Conservation (phyloP, 2,329 filamentous ascomycete species). For the Colletotrichum kahawae region DNA sequence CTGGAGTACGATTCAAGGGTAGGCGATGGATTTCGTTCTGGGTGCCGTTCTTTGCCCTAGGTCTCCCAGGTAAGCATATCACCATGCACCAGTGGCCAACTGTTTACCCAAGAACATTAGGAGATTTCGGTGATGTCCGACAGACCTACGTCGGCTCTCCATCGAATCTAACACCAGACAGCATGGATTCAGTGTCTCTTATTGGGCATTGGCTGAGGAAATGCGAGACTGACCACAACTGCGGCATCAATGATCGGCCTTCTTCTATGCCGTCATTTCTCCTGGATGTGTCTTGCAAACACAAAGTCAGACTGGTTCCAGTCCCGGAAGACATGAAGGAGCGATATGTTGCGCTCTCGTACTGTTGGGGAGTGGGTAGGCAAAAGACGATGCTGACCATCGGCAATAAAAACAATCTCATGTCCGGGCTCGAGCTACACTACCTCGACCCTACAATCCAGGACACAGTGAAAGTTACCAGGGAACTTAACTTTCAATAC, state of each 20-base stretch:
- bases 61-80: not conserved
- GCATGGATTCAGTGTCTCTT: not conserved
- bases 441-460: not conserved
- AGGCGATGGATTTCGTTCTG: not conserved
- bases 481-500: not conserved
- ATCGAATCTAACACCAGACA: not conserved
- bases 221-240: not conserved
- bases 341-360: not conserved
- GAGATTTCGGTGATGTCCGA: not conserved
- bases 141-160: not conserved
- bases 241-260: not conserved
- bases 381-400: not conserved
- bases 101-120: not conserved
- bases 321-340: not conserved
- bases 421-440: not conserved
- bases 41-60: not conserved
- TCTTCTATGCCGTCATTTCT: not conserved
- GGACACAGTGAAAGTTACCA: not conserved
- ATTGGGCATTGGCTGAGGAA: not conserved
- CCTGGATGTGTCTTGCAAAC: not conserved
- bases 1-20: not conserved
- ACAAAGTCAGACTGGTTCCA: not conserved
- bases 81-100: not conserved
- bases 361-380: not conserved
- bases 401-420: not conserved